Conservation (phyloP, 164 flowering plant genomes). For the Litsea cubeba region DNA sequence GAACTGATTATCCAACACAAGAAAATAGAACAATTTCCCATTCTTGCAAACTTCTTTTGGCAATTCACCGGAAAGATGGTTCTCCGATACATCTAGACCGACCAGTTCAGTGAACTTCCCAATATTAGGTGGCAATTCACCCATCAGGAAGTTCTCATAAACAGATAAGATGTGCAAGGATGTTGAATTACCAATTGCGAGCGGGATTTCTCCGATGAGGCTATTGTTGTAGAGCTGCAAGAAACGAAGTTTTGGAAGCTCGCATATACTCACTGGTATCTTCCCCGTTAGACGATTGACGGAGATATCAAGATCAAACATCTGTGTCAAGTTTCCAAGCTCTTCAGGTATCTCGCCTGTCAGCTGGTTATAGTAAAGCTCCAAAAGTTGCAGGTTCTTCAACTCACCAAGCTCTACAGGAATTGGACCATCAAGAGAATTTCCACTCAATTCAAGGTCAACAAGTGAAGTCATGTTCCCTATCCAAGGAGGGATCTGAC, state of each 20-base stretch:
- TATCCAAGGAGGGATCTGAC: slow-evolving; percentile 58
- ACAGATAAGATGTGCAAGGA: slow-evolving; percentile 51
- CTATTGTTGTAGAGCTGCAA: slow-evolving; percentile 82
- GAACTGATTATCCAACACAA: slow-evolving; percentile 56
- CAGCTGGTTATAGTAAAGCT: slow-evolving; percentile 75
- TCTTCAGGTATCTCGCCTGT: slow-evolving; percentile 68
- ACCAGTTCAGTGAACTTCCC: slow-evolving; percentile 48
- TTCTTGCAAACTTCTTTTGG: slow-evolving; percentile 65
- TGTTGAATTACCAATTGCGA: slow-evolving; percentile 52
- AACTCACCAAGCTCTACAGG: slow-evolving; percentile 64
- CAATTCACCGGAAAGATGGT: slow-evolving; percentile 56
- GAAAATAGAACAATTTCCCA: slow-evolving; percentile 65
- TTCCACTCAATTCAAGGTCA: slow-evolving; percentile 76
- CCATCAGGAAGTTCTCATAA: slow-evolving; percentile 62
- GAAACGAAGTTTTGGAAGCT: slow-evolving; percentile 56
- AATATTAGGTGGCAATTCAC: slow-evolving; percentile 55
- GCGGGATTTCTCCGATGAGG: slow-evolving; percentile 74
- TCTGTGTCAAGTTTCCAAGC: slow-evolving; percentile 69
- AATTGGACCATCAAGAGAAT: slow-evolving; percentile 52
- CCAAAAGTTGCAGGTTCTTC: slow-evolving; percentile 53
- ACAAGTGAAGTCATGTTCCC: slow-evolving; percentile 75
- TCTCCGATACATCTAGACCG: slow-evolving; percentile 73
- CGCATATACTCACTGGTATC: slow-evolving; percentile 63
- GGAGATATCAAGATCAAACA: slow-evolving; percentile 66
- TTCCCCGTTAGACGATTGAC: slow-evolving; percentile 61